Conservation (phyloP, 495 filamentous ascomycete species). For the Oleoguttula mirabilis region DNA sequence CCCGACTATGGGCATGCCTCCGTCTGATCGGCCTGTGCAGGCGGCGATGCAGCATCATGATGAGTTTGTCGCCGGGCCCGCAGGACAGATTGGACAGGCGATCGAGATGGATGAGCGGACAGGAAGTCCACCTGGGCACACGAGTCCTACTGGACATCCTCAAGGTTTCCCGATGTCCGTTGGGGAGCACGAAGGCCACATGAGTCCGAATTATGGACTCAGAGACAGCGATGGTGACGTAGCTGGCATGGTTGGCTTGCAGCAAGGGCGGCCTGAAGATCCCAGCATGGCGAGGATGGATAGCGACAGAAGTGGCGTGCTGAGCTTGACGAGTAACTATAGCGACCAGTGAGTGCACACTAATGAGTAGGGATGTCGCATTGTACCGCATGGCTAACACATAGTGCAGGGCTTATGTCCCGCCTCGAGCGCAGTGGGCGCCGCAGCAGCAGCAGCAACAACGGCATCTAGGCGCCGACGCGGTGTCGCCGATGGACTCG, state of each 20-base stretch:
- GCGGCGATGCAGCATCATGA: constrained; percentile 6
- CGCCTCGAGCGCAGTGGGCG: constrained; percentile 35
- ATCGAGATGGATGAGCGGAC: constrained; percentile 69
- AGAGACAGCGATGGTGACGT: constrained; percentile 58
- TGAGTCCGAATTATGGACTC: constrained; percentile 26
- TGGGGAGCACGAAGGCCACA: no score
- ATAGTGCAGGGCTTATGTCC: constrained; percentile 33
- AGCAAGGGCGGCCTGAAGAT: constrained; percentile 38
- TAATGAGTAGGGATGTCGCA: no score
- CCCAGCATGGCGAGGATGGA: background rate
- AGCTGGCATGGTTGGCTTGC: constrained; percentile 54
- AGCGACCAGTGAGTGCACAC: constrained; percentile 56
- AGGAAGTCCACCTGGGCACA: constrained; percentile 36
- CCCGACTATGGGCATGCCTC: constrained; percentile 7
- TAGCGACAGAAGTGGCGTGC: constrained; percentile 4
- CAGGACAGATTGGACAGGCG: constrained; percentile 69
- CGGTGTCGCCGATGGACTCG: background rate
- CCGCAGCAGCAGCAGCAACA: constrained; percentile 31
- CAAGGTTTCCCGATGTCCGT: no score
- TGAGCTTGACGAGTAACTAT: constrained; percentile 47
- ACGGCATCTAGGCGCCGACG: background rate
- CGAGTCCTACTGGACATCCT: no score
- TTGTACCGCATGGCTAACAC: background rate
- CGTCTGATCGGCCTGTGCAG: no score
- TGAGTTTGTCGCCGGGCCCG: constrained; percentile 21